Base-by-base conservation (phyloP, 805 yeast species). In the Teunomyces funiuensis region DNA sequence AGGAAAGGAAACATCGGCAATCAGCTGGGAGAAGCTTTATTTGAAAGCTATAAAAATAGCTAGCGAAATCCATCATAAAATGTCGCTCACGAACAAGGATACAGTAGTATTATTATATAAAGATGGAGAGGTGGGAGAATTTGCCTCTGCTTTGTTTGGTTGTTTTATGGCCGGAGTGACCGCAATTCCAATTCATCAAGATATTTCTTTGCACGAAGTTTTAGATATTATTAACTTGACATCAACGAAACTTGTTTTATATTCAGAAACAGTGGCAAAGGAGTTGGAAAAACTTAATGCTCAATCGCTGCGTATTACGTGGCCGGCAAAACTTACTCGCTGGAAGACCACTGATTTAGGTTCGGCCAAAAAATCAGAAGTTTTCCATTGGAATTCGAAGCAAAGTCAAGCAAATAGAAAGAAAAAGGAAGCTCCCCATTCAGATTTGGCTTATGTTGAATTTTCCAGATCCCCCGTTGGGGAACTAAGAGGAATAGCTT, bases 261-360 rank as follows among this genome's bases (percentile, higher is more conserved):
- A 88, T 49, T 87, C 97, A 0, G 97, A 90, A 25, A 64, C 83
- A 1, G 88, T 88, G 16, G 74, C 78, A 49, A 87, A 85, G 53
- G 83, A 80, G 41, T 71, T 91, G 41, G 96, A 89, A 46, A 79
- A 80, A 49, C 61, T 80, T 19, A 73, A 76, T 39, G 54, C 56
- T 6, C 65, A 61, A 39, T 48, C 49, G n/a, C 65, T 70, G 28
- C 71, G 73, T 40, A 57, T 78, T n/a, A 58, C 57, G 15, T 85
- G 93, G 91, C 95, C 95, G 0, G 65, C 80, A 33, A 85, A 87
- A 27, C 75, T 87, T 42, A 74, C 76, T 10, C 76, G 84, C 55
- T 85, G 95, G 85, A 83, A 81, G 57, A 90, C 97, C 1, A 82
- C 86, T 16, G 97, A 90, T 53, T 76, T 91, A 66, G 97, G 97